A percentile compares a stretch with the other conserved stretches of the same genome.
These are phyloP conservation scores for Gomphus sp. DNA, from an alignment of 1,284 basidiomycete genomes.

Conservation along the genomic window DNA sequence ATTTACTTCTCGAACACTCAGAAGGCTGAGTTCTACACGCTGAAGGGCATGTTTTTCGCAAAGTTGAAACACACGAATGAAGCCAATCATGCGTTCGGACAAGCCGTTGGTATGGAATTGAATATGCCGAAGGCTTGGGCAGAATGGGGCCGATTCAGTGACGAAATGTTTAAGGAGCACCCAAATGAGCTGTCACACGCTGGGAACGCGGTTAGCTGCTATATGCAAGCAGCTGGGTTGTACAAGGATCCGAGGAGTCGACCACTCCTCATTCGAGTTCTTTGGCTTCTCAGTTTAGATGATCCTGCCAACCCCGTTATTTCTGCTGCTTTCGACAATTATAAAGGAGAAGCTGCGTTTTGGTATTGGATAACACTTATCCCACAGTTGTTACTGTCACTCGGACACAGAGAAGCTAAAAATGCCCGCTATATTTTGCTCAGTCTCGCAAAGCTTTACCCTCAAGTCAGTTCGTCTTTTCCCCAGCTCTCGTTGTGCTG, in stretches of 20 bases:
- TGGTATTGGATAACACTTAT: constrained; percentile 99
- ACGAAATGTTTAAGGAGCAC: constrained; percentile 84
- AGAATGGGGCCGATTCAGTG: constrained; percentile 95
- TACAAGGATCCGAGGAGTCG: constrained; percentile 95
- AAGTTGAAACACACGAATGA: constrained; percentile 84
- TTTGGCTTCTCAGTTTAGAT: constrained; percentile 96
- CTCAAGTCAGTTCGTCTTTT: constrained; percentile 59
- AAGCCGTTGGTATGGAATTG: constrained; percentile 96
- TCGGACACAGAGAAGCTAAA: constrained; percentile 88
- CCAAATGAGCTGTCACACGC: constrained; percentile 70
- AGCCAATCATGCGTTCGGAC: constrained; percentile 87
- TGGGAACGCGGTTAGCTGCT: constrained; percentile 93
- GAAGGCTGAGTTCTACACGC: constrained; percentile 98
- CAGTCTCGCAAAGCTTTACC: constrained; percentile 87
- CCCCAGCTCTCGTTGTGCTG: not conserved
- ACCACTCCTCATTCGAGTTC: constrained; percentile 82
- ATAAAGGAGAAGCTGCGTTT: constrained; percentile 93
- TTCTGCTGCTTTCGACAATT: constrained; percentile 88
- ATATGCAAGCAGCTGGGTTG: constrained; percentile 92
- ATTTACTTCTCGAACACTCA: constrained; percentile 95
- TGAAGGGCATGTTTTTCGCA: constrained; percentile 99
- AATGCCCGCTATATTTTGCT: constrained; percentile 88
- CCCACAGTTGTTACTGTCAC: constrained; percentile 88
- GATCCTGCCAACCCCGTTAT: constrained; percentile 63
- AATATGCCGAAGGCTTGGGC: constrained; percentile 96